Evolutionary conservation across 257 asterid species (phyloP).

Genomic region (Plectranthus barbatus): DNA sequence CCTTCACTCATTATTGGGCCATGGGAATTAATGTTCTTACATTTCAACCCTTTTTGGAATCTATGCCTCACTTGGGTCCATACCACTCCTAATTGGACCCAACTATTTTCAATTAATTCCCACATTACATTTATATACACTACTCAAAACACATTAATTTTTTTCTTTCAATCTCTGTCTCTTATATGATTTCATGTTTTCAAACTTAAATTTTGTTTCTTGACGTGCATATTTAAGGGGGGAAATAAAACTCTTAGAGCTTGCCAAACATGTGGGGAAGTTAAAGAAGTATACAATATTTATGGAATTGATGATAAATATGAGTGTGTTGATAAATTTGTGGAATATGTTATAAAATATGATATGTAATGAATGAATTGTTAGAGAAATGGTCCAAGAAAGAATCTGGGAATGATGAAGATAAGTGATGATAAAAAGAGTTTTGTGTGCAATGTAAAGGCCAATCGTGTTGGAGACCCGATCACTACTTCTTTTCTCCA

Average conservation of each 20-base stretch:
- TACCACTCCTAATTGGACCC: slow-evolving; percentile 6
- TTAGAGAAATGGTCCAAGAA: slow-evolving; percentile 10
- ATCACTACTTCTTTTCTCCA: neutral
- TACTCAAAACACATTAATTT: too few species aligned
- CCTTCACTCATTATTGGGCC: slow-evolving; percentile 18
- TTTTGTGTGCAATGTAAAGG: neutral
- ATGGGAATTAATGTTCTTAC: neutral
- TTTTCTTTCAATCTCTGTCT: too few species aligned
- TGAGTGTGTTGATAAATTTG: too few species aligned
- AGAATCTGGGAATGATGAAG: neutral
- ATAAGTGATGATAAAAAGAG: slow-evolving; percentile 10
- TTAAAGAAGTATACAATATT: too few species aligned
- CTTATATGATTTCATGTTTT: too few species aligned
- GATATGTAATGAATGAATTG: neutral
- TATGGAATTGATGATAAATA: too few species aligned
- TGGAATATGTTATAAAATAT: too few species aligned
- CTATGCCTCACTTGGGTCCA: neutral
- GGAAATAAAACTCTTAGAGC: too few species aligned
- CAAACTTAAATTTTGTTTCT: too few species aligned
- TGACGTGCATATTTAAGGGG: too few species aligned
- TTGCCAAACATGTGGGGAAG: too few species aligned
- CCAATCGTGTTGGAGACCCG: neutral
- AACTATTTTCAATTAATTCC: slow-evolving; percentile 5
- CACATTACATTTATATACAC: too few species aligned
- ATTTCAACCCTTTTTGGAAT: neutral